Evolutionary conservation across 768 basidiomycete genomes (phyloP).

Genomic region (Macrolepiota dolichaula): DNA sequence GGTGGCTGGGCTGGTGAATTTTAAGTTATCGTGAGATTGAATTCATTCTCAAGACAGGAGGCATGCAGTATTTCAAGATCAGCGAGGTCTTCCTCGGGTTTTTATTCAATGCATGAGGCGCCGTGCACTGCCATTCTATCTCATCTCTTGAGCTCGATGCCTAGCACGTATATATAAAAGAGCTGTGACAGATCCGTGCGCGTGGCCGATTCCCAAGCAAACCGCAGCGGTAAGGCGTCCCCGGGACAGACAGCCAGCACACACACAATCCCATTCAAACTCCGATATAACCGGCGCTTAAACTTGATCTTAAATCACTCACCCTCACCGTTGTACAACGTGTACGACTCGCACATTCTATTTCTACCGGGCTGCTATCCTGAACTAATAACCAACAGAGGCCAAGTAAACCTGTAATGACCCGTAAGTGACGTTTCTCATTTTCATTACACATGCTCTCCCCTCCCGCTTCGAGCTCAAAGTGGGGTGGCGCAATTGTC

Average conservation of each 20-base stretch:
- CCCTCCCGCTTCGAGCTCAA: slow-evolving; percentile 11
- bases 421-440: slow-evolving; percentile 42
- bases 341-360: slow-evolving; percentile 12
- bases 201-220: background rate
- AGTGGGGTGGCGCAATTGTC: slow-evolving; percentile 19
- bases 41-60: background rate
- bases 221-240: too few relatives aligned
- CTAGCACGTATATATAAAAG: background rate
- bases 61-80: background rate
- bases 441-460: slow-evolving; percentile 9
- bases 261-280: too few relatives aligned
- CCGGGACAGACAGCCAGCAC: too few relatives aligned
- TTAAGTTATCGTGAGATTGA: background rate
- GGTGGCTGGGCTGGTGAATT: background rate
- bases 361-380: background rate
- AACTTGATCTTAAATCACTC: slow-evolving; percentile 10
- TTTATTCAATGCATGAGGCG: background rate
- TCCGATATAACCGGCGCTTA: slow-evolving; percentile 23
- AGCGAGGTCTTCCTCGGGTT: background rate
- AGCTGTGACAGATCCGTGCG: background rate
- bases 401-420: slow-evolving; percentile 33
- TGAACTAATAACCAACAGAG: background rate
- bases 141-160: background rate
- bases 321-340: slow-evolving; percentile 7
- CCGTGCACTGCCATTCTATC: background rate